phyloP scores from a whole-genome alignment of 192 early-diverging fungal species.

The Cladochytrium replicatum region DNA sequence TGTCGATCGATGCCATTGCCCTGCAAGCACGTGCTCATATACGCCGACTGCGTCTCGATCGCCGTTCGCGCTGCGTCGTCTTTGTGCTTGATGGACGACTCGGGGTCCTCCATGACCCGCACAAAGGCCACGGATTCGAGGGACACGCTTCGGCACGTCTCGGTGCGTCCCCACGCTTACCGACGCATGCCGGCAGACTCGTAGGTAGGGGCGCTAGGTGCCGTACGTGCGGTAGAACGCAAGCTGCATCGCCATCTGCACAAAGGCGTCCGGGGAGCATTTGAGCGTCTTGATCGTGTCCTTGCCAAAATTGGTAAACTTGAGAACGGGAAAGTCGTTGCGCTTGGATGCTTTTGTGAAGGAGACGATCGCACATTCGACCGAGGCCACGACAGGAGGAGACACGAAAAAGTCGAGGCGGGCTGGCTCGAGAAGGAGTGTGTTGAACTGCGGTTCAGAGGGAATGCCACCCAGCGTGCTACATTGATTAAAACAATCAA shows the following conservation, averaged over 20 bases:
- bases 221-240: conserved; percentile 72
- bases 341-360: conserved; percentile 55
- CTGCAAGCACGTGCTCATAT: conserved; percentile 59
- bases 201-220: conserved; percentile 57
- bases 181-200: conserved; percentile 74
- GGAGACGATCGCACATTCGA: conserved; percentile 50
- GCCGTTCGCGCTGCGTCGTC: conserved; percentile 50
- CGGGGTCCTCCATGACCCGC: conserved; percentile 53
- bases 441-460: too few species aligned
- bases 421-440: too few species aligned
- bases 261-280: conserved; percentile 4
- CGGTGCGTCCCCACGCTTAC: conserved; percentile 78
- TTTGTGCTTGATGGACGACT: conserved; percentile 26
- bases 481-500: too few species aligned
- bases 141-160: conserved; percentile 65
- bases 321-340: conserved; percentile 62
- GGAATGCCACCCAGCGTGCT: too few species aligned
- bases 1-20: conserved; percentile 74
- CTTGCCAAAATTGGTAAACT: conserved; percentile 72
- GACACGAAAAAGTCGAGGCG: too few species aligned
- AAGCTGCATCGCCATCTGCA: conserved; percentile 67
- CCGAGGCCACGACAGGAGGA: too few species aligned
- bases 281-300: conserved; percentile 56
- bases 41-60: conserved; percentile 49
- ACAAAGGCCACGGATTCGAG: conserved; percentile 61